Base-by-base conservation (phyloP, 768 basidiomycete genomes). In the Zangia roseola region DNA sequence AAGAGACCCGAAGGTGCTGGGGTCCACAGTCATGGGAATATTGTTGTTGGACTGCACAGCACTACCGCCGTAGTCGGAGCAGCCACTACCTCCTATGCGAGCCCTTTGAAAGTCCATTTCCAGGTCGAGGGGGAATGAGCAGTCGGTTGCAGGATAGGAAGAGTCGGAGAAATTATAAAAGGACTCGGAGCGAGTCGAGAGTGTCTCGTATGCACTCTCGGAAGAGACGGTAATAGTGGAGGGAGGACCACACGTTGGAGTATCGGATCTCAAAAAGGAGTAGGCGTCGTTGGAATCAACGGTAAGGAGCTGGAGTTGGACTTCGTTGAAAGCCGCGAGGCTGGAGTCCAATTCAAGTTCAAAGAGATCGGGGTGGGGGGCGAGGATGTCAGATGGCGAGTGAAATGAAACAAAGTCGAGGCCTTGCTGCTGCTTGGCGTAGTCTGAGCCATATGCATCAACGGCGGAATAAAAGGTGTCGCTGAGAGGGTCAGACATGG, bases 321-420 rank as follows among this genome's bases (percentile, higher is more conserved):
- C 69, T 54, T 82, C 77, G 72, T 86, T 81, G 64, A 84, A 79
- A 37, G 78, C 81, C 59, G 81, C 81, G 60, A 88, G 80, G 71
- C 74, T 79, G 28, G 74, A 74, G 70, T 90, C 89, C 61, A 92
- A 79, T 70, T 92, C 90, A 43, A 79, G 79, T 65, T 91, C 90
- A 72, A 92, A 91, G 55, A 82, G 76, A 75, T 91, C 88, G 53
- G 87, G 85, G 62, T 86, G 81, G 37, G 88, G 87, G 45, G 85
- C 86, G 59, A 82, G 75, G 70, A 87, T 78, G 71, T 88, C 87
- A 50, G 80, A 73, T 57, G 82, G 78, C 54, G 79, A 75, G 61
- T 81, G 80, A 71, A 84, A 84, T 65, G 83, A 83, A 71, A 81
- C 76, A 74, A 85, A 84, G 69, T 81, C 81, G 66, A 81, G 73